Percentiles rank a stretch among this genome's conserved stretches.
phyloP scores from a whole-genome alignment of 2,329 filamentous ascomycete species.

The Fusarium sororula region DNA sequence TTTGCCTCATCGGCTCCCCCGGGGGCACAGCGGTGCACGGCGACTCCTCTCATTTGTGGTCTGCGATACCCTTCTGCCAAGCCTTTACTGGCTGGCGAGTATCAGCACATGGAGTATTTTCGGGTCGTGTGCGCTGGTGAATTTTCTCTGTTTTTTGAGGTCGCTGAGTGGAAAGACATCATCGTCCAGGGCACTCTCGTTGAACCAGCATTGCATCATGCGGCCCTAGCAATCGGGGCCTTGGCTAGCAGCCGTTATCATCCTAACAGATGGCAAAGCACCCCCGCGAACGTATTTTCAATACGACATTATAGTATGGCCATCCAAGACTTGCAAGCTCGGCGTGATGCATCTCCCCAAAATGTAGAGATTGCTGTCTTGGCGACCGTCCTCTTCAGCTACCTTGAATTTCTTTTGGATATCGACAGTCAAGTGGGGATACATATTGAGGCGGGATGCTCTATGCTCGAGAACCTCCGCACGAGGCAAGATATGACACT shows the following conservation, averaged over 20 bases:
- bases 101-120: not conserved
- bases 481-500: not conserved
- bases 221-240: not conserved
- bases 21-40: not conserved
- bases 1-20: not conserved
- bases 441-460: accelerated
- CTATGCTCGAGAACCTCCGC: not conserved
- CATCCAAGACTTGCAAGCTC: not conserved
- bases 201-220: not conserved
- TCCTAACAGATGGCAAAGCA: not conserved
- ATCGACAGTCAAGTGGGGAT: not conserved
- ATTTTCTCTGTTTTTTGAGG: not conserved
- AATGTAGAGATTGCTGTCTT: not conserved
- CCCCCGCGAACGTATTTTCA: not conserved
- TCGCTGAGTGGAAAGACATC: not conserved
- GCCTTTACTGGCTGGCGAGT: not conserved
- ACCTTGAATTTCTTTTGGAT: not conserved
- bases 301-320: not conserved
- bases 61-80: not conserved
- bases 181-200: not conserved
- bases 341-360: too few species aligned
- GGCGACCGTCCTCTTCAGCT: not conserved
- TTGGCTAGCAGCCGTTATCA: not conserved
- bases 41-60: not conserved
- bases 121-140: not conserved